These are phyloP conservation scores for Cryptococcus wingfieldii DNA, from an alignment of 1,284 basidiomycete species.

Conservation along the genomic window DNA sequence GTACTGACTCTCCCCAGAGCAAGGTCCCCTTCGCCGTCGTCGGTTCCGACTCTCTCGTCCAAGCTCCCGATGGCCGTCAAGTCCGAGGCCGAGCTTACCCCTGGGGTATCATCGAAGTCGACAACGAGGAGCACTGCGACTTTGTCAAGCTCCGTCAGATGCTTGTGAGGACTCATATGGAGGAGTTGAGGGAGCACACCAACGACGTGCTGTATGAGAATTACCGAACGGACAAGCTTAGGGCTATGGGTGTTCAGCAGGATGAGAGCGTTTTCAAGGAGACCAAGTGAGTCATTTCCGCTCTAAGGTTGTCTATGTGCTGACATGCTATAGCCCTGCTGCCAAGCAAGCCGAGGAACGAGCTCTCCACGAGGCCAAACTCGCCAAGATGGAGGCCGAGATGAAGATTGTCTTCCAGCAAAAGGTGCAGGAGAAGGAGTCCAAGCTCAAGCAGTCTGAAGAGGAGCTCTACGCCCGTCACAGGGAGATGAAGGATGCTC, in stretches of 20 bases:
- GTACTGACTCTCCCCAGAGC: conserved; percentile 51
- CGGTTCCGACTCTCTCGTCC: conserved; percentile 77
- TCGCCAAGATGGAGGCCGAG: conserved; percentile 98
- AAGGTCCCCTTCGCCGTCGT: conserved; percentile 97
- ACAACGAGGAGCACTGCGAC: conserved; percentile 96
- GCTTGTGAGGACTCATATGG: conserved; percentile 97
- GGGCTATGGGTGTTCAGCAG: conserved; percentile 92
- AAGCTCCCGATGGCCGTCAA: conserved; percentile 75
- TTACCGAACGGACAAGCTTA: conserved; percentile 89
- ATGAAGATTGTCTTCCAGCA: conserved; percentile 99
- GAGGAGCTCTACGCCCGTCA: conserved; percentile 96
- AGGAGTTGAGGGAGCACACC: conserved; percentile 91
- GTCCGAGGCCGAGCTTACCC: conserved; percentile 91
- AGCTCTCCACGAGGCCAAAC: conserved; percentile 85
- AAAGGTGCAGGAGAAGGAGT: conserved; percentile 97
- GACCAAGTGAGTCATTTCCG: conserved; percentile 71
- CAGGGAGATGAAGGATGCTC: conserved; percentile 96
- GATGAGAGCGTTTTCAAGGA: conserved; percentile 97
- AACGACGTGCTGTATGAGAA: conserved; percentile 91
- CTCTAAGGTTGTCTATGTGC: background rate
- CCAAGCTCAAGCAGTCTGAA: conserved; percentile 95
- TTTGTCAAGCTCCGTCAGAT: conserved; percentile 98
- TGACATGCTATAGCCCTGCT: conserved; percentile 63
- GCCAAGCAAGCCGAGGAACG: conserved; percentile 93
- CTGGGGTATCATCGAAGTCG: conserved; percentile 96